phyloP scores from a whole-genome alignment of 1,284 basidiomycete species.

The Trametes pubescens region DNA sequence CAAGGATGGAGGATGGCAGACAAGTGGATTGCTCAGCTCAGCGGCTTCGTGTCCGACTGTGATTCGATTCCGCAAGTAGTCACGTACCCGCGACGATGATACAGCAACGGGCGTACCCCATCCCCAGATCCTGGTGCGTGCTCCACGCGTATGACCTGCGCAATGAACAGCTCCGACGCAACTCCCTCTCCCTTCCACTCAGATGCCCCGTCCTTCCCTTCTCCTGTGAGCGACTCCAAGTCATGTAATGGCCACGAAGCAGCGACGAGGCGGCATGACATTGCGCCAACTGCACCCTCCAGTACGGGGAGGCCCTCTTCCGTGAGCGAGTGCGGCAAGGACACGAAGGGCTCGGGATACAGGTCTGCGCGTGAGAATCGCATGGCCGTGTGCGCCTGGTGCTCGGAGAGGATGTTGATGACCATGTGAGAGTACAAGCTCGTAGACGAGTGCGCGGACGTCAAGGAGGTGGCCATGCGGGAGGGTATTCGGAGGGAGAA shows the following conservation, averaged over 20 bases:
- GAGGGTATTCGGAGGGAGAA: constrained; percentile 92
- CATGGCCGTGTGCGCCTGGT: constrained; percentile 62
- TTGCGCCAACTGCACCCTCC: constrained; percentile 62
- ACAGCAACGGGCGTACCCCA: constrained; percentile 52
- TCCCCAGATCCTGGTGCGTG: constrained; percentile 31
- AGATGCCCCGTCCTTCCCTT: constrained; percentile 22
- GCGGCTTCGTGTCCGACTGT: constrained; percentile 13
- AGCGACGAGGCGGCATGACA: constrained; percentile 53
- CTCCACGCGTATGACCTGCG: constrained; percentile 56
- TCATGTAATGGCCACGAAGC: constrained; percentile 48
- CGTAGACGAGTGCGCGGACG: constrained; percentile 39
- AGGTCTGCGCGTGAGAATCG: constrained; percentile 72
- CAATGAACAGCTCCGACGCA: constrained; percentile 58
- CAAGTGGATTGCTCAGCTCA: constrained; percentile 13
- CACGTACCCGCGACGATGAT: constrained; percentile 54
- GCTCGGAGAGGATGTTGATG: constrained; percentile 72
- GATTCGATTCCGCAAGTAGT: constrained; percentile 44
- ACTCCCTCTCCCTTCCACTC: constrained; percentile 43
- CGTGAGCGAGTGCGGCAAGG: constrained; percentile 51
- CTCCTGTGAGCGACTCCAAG: constrained; percentile 35
- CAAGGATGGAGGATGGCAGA: not conserved
- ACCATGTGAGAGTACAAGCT: constrained; percentile 58
- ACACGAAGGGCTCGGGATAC: constrained; percentile 62
- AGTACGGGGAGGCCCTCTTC: constrained; percentile 66
- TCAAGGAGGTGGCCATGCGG: constrained; percentile 76